phyloP scores from a whole-genome alignment of 1,284 basidiomycete genomes.

The Cutaneotrichosporon arboriforme region DNA sequence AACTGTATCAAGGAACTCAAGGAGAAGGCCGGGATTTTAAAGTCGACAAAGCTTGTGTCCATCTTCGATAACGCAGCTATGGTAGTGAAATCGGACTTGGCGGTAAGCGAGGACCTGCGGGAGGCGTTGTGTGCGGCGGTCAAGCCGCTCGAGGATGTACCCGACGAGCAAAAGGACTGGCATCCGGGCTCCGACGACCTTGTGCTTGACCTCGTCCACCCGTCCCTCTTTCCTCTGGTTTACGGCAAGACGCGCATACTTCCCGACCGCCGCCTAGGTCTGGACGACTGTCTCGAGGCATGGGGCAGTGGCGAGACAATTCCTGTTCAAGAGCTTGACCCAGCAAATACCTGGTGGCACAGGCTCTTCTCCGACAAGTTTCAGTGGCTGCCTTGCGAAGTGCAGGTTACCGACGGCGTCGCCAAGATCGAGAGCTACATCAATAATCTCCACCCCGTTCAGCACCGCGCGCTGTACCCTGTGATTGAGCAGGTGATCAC shows the following conservation, averaged over 20 bases:
- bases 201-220: slow-evolving; percentile 18
- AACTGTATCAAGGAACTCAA: slow-evolving; percentile 5
- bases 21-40: slow-evolving; percentile 1
- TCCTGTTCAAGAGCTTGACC: not conserved
- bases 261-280: not conserved
- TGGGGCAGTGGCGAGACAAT: slow-evolving; percentile 4
- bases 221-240: slow-evolving; percentile 14
- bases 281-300: not conserved
- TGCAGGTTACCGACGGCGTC: not conserved
- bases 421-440: slow-evolving; percentile 9
- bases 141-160: slow-evolving; percentile 6
- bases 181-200: slow-evolving; percentile 12
- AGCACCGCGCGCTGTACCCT: slow-evolving; percentile 2
- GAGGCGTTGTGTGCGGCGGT: not conserved
- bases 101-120: not conserved
- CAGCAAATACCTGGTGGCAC: too few relatives aligned
- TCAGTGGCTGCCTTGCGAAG: slow-evolving; percentile 17
- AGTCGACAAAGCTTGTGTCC: not conserved
- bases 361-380: slow-evolving; percentile 8
- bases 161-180: slow-evolving; percentile 17
- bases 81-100: slow-evolving; percentile 5
- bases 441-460: slow-evolving; percentile 11
- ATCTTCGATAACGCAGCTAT: slow-evolving; percentile 2
- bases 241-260: slow-evolving; percentile 13
- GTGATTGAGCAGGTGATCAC: slow-evolving; percentile 4